These are phyloP conservation scores for Barbarea vulgaris DNA, from an alignment of 345 rosid species.

Conservation along the genomic window DNA sequence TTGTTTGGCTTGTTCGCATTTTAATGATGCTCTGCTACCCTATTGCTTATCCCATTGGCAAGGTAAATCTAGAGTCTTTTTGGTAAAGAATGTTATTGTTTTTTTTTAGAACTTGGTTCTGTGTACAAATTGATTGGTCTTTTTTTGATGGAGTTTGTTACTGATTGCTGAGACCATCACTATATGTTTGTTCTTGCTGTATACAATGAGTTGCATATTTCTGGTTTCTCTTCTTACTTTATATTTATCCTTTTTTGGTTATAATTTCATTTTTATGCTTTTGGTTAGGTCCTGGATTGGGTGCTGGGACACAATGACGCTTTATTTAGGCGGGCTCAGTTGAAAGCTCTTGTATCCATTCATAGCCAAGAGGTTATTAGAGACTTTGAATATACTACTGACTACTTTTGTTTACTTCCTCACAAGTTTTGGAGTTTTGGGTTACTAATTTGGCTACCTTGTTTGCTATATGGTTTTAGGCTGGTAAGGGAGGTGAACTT, in stretches of 20 bases:
- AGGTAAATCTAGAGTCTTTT: conserved; percentile 47
- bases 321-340: conserved; percentile 90
- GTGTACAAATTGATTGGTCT: not conserved
- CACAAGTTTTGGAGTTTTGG: not conserved
- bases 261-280: conserved; percentile 1
- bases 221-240: not conserved
- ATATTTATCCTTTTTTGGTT: not conserved
- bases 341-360: conserved; percentile 93
- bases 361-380: conserved; percentile 83
- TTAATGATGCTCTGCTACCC: conserved; percentile 87
- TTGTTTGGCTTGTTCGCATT: conserved; percentile 80
- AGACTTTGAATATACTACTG: not conserved
- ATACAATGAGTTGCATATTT: not conserved
- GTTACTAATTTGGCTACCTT: conserved; percentile 6
- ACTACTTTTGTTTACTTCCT: not conserved
- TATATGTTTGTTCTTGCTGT: not conserved
- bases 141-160: not conserved
- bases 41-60: conserved; percentile 88
- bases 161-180: not conserved
- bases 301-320: conserved; percentile 92
- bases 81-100: not conserved
- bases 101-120: not conserved
- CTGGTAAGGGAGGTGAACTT: conserved; percentile 98
- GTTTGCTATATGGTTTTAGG: conserved; percentile 54
- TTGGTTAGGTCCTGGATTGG: conserved; percentile 74